Evolutionary conservation across 1,284 basidiomycete genomes (phyloP), one percentile per base, ranked within the genome.

Genomic region (Papiliotrema laurentii): DNA sequence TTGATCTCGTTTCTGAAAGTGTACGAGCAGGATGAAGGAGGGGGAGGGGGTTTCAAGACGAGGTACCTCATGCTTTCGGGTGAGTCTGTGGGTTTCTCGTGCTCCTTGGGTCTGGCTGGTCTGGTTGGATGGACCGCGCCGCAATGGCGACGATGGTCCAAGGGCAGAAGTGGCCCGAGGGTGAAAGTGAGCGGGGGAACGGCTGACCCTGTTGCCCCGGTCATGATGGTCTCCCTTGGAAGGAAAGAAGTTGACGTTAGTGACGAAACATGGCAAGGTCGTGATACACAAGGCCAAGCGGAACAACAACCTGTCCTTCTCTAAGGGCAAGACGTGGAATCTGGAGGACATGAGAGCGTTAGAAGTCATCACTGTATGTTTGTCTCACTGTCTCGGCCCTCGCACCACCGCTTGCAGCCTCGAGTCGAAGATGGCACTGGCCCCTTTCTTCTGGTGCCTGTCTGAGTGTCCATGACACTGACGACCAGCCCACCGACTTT

Each of bases 241-340:
- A n/a, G n/a, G 31, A 37, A 25, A 4, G 34, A 41, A 10, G 31
- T 30, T 42, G 46, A 48, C 27, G 14, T 27, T 58, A 89, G 88
- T 85, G 70, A 77, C 82, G 7, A 78, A 71, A 59, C 79, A 80
- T 58, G 83, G 83, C 33, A 75, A 76, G 51, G 87, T 85, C 7
- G 84, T 85, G 64, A 79, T 97, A 22, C 91, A 98, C 80, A 98
- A 99, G 74, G 91, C 92, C 6, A 97, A 97, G 74, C 75, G 90
- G 52, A 98, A 99, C 70, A 84, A 86, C 33, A 98, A 97, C 66
- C 87, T 89, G 33, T 84, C 88, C 0, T 98, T 96, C 75, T 97
- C 92, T 19, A 89, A 97, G 47, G 96, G 96, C 21, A 99, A 99
- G 78, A 92, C 93, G 9, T 99, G 96, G 96, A 82, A 80, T 55